A percentile compares a stretch with the other conserved stretches of the same genome.
These are phyloP conservation scores for Citrullus mucosospermus DNA, from an alignment of 306 rosid species.

Conservation along the genomic window DNA sequence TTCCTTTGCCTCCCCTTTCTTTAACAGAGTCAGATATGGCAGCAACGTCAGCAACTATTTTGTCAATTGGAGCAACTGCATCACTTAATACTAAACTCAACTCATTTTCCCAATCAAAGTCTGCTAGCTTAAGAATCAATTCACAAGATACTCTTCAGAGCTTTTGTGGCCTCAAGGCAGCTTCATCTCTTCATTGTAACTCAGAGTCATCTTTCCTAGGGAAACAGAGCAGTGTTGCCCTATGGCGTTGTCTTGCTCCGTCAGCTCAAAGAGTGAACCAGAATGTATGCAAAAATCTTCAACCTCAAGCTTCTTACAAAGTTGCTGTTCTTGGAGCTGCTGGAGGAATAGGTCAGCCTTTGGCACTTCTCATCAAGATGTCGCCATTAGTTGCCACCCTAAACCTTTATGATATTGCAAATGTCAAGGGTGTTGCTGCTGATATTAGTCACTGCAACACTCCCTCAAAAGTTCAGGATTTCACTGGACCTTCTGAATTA, in stretches of 20 bases:
- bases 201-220: constrained; percentile 48
- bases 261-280: constrained; percentile 39
- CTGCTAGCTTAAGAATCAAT: constrained; percentile 33
- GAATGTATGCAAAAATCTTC: constrained; percentile 20
- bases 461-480: constrained; percentile 71
- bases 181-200: constrained; percentile 24
- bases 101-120: constrained; percentile 35
- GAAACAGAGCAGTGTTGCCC: constrained; percentile 36
- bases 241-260: constrained; percentile 34
- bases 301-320: constrained; percentile 74
- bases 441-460: constrained; percentile 97
- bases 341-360: constrained; percentile 91
- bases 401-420: constrained; percentile 83
- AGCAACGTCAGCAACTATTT: constrained; percentile 44
- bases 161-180: constrained; percentile 66
- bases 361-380: constrained; percentile 92
- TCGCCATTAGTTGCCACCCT: constrained; percentile 76
- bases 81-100: constrained; percentile 35
- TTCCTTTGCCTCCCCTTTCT: background rate
- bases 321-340: constrained; percentile 96
- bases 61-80: constrained; percentile 37
- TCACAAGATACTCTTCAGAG: constrained; percentile 39
- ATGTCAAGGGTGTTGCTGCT: constrained; percentile 97
- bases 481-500: constrained; percentile 73
- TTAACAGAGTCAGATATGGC: constrained; percentile 55